These are phyloP conservation scores for Dichotomocladium elegans DNA, from an alignment of 371 early-diverging fungal species.

Conservation along the genomic window DNA sequence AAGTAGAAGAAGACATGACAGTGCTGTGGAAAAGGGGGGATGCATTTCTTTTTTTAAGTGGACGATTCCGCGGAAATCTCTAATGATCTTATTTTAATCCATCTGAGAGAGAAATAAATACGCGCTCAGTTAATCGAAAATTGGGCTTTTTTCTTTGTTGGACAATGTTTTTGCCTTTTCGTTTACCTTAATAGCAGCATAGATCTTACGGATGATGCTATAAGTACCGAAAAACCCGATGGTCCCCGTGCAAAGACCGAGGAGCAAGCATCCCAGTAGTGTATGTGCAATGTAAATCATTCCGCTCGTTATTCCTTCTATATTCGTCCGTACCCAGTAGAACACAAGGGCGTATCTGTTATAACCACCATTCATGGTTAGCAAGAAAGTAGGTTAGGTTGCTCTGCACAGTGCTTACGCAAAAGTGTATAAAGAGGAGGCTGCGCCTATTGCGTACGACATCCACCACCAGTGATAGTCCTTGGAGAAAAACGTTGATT, in stretches of 20 bases:
- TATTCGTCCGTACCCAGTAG: conserved; percentile 18
- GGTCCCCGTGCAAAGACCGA: conserved; percentile 36
- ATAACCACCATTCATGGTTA: too few relatives aligned
- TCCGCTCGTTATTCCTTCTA: conserved; percentile 22
- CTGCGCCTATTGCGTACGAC: conserved; percentile 31
- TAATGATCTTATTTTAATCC: too few relatives aligned
- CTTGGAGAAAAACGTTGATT: conserved; percentile 2
- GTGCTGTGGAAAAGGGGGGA: background rate
- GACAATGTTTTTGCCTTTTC: too few relatives aligned
- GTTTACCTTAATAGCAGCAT: conserved; percentile 40
- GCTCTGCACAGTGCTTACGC: conserved; percentile 11
- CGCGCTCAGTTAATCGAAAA: too few relatives aligned
- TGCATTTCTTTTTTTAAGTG: background rate
- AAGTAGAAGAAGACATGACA: background rate
- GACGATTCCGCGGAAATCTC: conserved; percentile 8
- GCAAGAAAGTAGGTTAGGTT: background rate
- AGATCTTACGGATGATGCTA: conserved; percentile 29
- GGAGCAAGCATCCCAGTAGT: conserved; percentile 25
- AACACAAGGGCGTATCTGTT: conserved; percentile 37
- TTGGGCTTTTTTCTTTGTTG: background rate
- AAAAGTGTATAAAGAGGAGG: conserved; percentile 30
- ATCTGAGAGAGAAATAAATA: too few relatives aligned
- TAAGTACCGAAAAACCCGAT: conserved; percentile 37
- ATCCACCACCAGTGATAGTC: conserved; percentile 54
- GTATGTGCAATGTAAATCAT: conserved; percentile 26